Evolutionary conservation across 2,329 filamentous ascomycete species (phyloP).

Genomic region (Calonectria henricotiae): DNA sequence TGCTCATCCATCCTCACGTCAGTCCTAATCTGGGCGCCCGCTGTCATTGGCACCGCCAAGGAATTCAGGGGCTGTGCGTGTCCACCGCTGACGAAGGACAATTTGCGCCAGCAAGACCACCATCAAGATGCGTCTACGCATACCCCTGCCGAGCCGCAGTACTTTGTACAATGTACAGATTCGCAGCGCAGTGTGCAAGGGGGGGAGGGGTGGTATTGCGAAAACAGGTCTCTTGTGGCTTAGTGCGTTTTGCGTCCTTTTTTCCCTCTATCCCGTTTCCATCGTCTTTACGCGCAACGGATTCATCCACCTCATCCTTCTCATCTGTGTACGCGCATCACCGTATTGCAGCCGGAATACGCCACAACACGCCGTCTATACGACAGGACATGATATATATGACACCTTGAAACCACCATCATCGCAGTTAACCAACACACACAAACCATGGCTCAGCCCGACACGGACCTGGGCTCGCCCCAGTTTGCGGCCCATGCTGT

Average conservation of each 20-base stretch:
- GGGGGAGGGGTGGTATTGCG: constrained; percentile 1
- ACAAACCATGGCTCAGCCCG: constrained; percentile 33
- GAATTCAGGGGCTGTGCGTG: constrained; percentile 31
- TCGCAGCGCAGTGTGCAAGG: not conserved
- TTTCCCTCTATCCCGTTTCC: constrained; percentile 13
- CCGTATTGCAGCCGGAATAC: constrained; percentile 9
- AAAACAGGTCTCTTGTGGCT: not conserved
- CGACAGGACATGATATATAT: constrained; percentile 4
- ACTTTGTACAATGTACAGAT: not conserved
- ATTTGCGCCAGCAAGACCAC: constrained; percentile 21
- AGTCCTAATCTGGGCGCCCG: constrained; percentile 18
- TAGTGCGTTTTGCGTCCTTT: constrained; percentile 23
- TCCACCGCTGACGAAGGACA: constrained; percentile 2
- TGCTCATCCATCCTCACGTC: constrained; percentile 17
- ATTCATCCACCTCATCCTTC: not conserved
- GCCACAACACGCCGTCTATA: not conserved
- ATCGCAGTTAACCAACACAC: constrained; percentile 25
- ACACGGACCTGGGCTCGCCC: constrained; percentile 48
- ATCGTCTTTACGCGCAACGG: constrained; percentile 22
- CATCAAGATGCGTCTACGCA: constrained; percentile 17
- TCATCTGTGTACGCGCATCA: constrained; percentile 18
- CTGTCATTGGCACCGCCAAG: constrained; percentile 15
- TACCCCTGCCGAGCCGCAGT: constrained; percentile 10
- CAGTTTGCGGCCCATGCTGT: constrained; percentile 52
- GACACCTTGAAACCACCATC: not conserved